phyloP scores from a whole-genome alignment of 1,284 basidiomycete genomes.

The Cerioporus squamosus region DNA sequence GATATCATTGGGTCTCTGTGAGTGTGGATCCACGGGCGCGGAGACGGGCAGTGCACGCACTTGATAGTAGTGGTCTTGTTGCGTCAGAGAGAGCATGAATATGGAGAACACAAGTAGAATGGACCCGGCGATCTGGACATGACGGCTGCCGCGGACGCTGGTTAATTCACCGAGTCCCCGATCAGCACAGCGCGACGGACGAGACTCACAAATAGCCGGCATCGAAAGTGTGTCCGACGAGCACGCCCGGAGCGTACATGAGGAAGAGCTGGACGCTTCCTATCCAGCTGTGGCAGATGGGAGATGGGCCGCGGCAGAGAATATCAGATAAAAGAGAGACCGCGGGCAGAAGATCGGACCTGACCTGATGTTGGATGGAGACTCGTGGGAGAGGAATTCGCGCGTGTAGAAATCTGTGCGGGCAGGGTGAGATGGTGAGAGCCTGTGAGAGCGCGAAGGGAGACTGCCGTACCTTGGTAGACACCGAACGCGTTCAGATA shows the following conservation, averaged over 20 bases:
- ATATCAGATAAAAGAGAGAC: background rate
- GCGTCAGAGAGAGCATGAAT: conserved; percentile 41
- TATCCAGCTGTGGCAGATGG: conserved; percentile 42
- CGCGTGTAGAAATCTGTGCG: conserved; percentile 50
- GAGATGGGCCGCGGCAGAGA: conserved; percentile 30
- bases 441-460: background rate
- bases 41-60: conserved; percentile 15
- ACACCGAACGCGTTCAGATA: conserved; percentile 28
- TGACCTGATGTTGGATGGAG: conserved; percentile 52
- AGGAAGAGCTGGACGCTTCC: conserved; percentile 40
- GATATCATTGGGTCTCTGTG: background rate
- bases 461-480: conserved; percentile 19
- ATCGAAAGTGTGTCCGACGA: conserved; percentile 40
- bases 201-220: conserved; percentile 40
- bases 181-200: background rate
- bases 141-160: conserved; percentile 21
- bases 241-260: conserved; percentile 35
- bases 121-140: conserved; percentile 33
- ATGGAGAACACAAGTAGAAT: conserved; percentile 35
- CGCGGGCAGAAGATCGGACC: conserved; percentile 1
- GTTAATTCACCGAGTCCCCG: background rate
- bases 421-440: background rate
- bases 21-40: background rate
- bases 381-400: conserved; percentile 43
- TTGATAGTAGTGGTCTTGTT: conserved; percentile 37